Evolutionary conservation across 163 green algal genomes (phyloP).

Genomic region (Coccomyxa subellipsoidea): DNA sequence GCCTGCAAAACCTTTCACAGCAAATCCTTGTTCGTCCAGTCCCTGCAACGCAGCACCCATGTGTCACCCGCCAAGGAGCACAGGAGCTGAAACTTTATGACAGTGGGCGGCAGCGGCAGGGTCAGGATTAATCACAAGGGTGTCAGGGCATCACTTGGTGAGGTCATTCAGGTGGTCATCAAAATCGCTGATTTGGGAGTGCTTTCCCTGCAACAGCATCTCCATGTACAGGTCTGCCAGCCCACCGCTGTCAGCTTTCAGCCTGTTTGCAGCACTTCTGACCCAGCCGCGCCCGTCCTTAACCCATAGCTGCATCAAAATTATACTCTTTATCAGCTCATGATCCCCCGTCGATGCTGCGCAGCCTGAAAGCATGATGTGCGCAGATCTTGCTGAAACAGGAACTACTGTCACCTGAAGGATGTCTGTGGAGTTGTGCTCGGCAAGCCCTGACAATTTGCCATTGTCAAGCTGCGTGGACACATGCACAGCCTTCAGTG

Average conservation of each 20-base stretch:
- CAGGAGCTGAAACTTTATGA: neutral
- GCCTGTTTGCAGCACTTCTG: neutral
- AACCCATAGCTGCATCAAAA: constrained; percentile 22
- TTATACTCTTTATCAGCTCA: too few relatives aligned
- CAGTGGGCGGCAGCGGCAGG: too few relatives aligned
- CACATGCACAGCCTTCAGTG: neutral
- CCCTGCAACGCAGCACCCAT: neutral
- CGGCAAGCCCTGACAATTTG: neutral
- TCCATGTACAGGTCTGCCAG: constrained; percentile 32
- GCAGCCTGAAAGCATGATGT: too few relatives aligned
- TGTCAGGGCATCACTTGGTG: constrained; percentile 12
- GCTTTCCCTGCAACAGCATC: constrained; percentile 28
- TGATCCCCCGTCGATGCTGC: too few relatives aligned
- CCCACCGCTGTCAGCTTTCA: neutral
- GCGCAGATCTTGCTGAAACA: neutral
- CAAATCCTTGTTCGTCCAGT: neutral
- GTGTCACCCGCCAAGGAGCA: neutral
- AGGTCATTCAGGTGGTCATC: constrained; percentile 70
- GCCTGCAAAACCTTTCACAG: neutral
- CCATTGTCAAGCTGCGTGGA: constrained; percentile 16
- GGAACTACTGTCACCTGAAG: neutral
- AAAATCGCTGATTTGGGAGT: constrained; percentile 54
- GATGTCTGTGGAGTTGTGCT: neutral
- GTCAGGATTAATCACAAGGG: too few relatives aligned
- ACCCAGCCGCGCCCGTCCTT: neutral